Percentiles rank a stretch among this genome's conserved stretches.
Evolutionary conservation across 176 grass and related monocot species (phyloP).

Genomic region (Carex scoparia): DNA sequence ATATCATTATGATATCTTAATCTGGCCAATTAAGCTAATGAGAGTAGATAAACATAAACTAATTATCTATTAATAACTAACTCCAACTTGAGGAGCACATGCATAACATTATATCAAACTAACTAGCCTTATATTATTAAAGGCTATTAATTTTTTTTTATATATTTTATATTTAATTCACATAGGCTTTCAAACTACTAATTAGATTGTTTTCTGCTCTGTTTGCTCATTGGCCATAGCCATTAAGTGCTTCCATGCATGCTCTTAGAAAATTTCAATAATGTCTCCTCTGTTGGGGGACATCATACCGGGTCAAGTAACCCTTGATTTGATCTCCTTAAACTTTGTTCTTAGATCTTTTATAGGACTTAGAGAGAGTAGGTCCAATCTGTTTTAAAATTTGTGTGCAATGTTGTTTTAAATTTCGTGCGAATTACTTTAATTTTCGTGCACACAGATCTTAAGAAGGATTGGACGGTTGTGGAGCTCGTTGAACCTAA

Average conservation of each 20-base stretch:
- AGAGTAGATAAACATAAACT: background rate
- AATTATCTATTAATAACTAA: constrained; percentile 18
- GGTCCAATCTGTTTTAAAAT: too few relatives aligned
- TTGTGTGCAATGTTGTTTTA: too few relatives aligned
- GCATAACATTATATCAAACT: background rate
- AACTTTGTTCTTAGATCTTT: constrained; percentile 17
- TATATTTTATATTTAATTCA: background rate
- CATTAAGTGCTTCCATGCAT: constrained; percentile 10
- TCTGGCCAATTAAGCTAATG: background rate
- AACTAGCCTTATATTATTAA: constrained; percentile 7
- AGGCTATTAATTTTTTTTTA: too few relatives aligned
- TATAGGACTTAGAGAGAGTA: too few relatives aligned
- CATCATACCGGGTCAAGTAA: constrained; percentile 23
- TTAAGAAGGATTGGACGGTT: too few relatives aligned
- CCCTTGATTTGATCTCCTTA: constrained; percentile 18
- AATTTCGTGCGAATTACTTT: too few relatives aligned
- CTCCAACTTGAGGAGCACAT: constrained; percentile 5
- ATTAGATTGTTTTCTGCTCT: background rate
- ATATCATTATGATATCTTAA: background rate
- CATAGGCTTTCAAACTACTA: background rate
- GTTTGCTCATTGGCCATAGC: constrained; percentile 17
- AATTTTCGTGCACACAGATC: too few relatives aligned
- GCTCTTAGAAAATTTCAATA: constrained; percentile 12
- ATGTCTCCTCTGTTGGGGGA: background rate
- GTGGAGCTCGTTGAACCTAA: too few relatives aligned